A percentile compares a stretch with the other conserved stretches of the same genome.
Conservation (phyloP, 164 flowering plant species). For the Tetracentron sinense region DNA sequence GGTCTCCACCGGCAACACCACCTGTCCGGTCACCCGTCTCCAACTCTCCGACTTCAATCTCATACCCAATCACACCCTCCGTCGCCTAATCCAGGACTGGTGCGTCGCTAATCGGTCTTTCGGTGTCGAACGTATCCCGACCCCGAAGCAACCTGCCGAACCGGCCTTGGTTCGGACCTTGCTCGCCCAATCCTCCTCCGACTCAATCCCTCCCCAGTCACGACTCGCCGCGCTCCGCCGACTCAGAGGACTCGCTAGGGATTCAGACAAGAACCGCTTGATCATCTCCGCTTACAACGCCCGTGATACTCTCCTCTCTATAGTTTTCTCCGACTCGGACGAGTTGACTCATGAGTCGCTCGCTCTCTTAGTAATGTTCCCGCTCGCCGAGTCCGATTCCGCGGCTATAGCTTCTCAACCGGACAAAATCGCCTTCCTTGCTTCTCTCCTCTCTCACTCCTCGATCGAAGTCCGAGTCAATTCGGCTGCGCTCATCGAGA, state of each 20-base stretch:
- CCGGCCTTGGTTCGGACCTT: constrained; percentile 53
- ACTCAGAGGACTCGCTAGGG: constrained; percentile 67
- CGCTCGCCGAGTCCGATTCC: constrained; percentile 55
- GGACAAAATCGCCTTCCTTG: constrained; percentile 35
- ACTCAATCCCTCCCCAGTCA: constrained; percentile 19
- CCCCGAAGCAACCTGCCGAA: constrained; percentile 96
- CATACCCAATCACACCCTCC: constrained; percentile 62
- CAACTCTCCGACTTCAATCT: constrained; percentile 66
- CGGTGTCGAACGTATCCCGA: constrained; percentile 86
- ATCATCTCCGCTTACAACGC: constrained; percentile 49
- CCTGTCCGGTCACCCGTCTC: constrained; percentile 81
- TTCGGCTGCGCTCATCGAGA: constrained; percentile 71
- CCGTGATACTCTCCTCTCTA: constrained; percentile 26
- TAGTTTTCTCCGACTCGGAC: constrained; percentile 35
- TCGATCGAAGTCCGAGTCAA: constrained; percentile 70
- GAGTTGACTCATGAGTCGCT: constrained; percentile 63
- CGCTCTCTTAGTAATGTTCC: constrained; percentile 52
- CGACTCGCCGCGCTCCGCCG: constrained; percentile 60
- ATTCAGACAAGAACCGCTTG: constrained; percentile 73
- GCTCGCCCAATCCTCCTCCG: constrained; percentile 38
- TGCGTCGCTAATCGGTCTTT: constrained; percentile 75
- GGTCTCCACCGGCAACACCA: constrained; percentile 88
- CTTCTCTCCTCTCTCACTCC: constrained; percentile 44
- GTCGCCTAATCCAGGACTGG: constrained; percentile 71
- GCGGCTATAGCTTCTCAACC: constrained; percentile 43